Conservation (phyloP, 805 yeast species). For the Vanderwaltozyma verrucispora region DNA sequence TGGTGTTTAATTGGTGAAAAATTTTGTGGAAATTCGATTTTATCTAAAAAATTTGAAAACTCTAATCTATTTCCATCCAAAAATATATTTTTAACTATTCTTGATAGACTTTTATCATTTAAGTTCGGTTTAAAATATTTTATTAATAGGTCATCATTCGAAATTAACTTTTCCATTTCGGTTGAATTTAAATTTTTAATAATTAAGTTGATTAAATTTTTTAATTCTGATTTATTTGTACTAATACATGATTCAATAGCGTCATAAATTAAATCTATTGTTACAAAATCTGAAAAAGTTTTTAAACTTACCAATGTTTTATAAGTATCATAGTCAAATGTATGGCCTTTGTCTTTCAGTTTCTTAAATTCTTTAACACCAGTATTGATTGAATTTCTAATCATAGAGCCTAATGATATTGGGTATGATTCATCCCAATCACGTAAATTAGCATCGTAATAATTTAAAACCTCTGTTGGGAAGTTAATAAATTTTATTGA, state of each 20-base stretch:
- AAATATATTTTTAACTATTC: slow-evolving; percentile 12
- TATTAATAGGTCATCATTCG: slow-evolving; percentile 3
- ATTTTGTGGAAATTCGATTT: slow-evolving; percentile 19
- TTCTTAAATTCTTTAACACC: slow-evolving; percentile 22
- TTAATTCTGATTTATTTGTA: slow-evolving; percentile 1
- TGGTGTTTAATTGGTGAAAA: slow-evolving; percentile 23
- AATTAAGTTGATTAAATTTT: slow-evolving; percentile 13
- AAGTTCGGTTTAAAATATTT: slow-evolving; percentile 12
- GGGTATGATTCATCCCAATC: slow-evolving; percentile 29
- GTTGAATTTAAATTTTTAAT: slow-evolving; percentile 3
- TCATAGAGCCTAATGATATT: slow-evolving; percentile 17
- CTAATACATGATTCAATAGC: slow-evolving; percentile 13
- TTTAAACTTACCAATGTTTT: slow-evolving; percentile 12
- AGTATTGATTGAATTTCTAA: slow-evolving; percentile 18
- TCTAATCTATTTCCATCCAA: not conserved
- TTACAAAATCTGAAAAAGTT: not conserved
- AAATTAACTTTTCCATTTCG: not conserved
- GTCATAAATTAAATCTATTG: slow-evolving; percentile 5
- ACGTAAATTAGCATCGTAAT: slow-evolving; percentile 20
- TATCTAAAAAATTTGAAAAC: slow-evolving; percentile 9
- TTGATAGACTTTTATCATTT: slow-evolving; percentile 17
- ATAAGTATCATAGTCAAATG: slow-evolving; percentile 27
- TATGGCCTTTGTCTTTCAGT: slow-evolving; percentile 17
- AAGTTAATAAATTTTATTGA: slow-evolving; percentile 19
- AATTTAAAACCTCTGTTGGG: slow-evolving; percentile 16